A percentile compares a stretch with the other conserved stretches of the same genome.
Evolutionary conservation across 108 stramenopile genomes (phyloP).

Genomic region (Chaetoceros tenuissimus): DNA sequence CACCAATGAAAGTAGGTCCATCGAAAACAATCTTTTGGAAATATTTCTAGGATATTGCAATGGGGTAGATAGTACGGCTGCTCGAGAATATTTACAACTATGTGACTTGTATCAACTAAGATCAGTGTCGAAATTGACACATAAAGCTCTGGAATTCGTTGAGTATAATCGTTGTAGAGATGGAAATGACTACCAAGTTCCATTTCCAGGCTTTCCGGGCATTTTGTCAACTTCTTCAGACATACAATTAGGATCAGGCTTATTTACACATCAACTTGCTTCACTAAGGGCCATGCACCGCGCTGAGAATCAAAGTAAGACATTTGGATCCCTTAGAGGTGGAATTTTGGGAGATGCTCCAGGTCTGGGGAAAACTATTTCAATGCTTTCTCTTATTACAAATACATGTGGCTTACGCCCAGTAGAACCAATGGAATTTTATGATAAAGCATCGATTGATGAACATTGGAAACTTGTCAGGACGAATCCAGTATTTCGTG

Average conservation of each 20-base stretch:
- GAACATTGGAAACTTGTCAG: too few species aligned
- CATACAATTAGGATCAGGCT: slow-evolving; percentile 17
- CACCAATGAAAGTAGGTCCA: too few species aligned
- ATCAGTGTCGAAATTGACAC: slow-evolving; percentile 17
- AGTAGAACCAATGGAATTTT: slow-evolving; percentile 35
- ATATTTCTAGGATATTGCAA: too few species aligned
- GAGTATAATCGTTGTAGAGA: slow-evolving; percentile 35
- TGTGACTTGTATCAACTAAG: too few species aligned
- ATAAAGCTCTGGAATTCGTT: slow-evolving; percentile 17
- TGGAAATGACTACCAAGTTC: slow-evolving; percentile 36
- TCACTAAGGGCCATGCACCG: slow-evolving; percentile 38
- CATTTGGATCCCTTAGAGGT: slow-evolving; percentile 49
- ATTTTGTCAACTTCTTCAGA: slow-evolving; percentile 19
- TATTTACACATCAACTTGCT: slow-evolving; percentile 49
- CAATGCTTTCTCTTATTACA: slow-evolving; percentile 49
- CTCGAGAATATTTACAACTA: too few species aligned
- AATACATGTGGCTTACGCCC: slow-evolving; percentile 30
- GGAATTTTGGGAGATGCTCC: slow-evolving; percentile 80
- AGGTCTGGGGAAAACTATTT: slow-evolving; percentile 80
- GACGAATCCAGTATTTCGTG: too few species aligned
- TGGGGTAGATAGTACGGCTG: too few species aligned
- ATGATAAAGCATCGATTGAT: slow-evolving; percentile 9
- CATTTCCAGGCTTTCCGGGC: slow-evolving; percentile 45
- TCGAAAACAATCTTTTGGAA: too few species aligned
- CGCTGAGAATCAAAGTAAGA: slow-evolving; percentile 21